These are phyloP conservation scores for Zea luxurians DNA, from an alignment of 176 grass and related monocot genomes.

Conservation along the genomic window DNA sequence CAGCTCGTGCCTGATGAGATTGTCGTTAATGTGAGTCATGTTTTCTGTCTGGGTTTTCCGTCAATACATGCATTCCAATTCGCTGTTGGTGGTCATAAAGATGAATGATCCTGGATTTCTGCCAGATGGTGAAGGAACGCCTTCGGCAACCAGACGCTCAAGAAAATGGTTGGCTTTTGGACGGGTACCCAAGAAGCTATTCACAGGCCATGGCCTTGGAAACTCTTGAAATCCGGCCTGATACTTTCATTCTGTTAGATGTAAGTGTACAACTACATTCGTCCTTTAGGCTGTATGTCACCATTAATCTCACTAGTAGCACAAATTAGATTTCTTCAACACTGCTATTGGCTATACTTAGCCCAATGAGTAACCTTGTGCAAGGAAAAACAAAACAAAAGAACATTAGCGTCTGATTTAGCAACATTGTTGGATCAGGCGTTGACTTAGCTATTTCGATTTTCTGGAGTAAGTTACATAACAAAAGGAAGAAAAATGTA, in stretches of 20 bases:
- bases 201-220: slow-evolving; percentile 90
- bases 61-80: not conserved
- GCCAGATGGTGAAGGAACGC: slow-evolving; percentile 84
- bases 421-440: not conserved
- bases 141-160: slow-evolving; percentile 85
- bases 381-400: not conserved
- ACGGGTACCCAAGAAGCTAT: slow-evolving; percentile 92
- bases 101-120: not conserved
- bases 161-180: slow-evolving; percentile 89
- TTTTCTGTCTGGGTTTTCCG: slow-evolving; percentile 5
- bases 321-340: not conserved
- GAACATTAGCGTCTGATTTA: not conserved
- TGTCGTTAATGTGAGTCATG: slow-evolving; percentile 64
- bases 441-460: not conserved
- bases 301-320: slow-evolving; percentile 1
- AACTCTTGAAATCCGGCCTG: slow-evolving; percentile 75
- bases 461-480: slow-evolving; percentile 6
- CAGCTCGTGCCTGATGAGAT: slow-evolving; percentile 88
- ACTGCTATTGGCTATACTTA: not conserved
- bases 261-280: slow-evolving; percentile 46
- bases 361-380: slow-evolving; percentile 10
- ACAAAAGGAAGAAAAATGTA: not conserved
- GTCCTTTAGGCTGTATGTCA: not conserved
- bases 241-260: slow-evolving; percentile 83
- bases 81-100: not conserved